These are phyloP conservation scores for Amanita phalloides DNA, from an alignment of 768 basidiomycete species.

Conservation along the genomic window DNA sequence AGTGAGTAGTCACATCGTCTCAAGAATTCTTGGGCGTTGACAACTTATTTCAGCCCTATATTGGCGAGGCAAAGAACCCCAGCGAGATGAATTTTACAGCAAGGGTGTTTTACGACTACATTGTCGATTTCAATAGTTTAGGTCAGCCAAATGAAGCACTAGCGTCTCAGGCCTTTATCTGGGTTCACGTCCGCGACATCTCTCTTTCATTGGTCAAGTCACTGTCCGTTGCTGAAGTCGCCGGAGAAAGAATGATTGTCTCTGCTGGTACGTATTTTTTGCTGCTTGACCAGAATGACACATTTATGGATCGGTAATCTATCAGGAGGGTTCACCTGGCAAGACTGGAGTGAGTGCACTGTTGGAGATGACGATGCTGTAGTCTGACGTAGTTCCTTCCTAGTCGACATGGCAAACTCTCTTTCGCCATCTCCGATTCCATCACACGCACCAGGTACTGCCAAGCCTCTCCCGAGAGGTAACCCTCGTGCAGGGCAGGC, in stretches of 20 bases:
- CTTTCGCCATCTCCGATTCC: conserved; percentile 1
- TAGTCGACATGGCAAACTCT: conserved; percentile 2
- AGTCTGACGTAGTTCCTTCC: background rate
- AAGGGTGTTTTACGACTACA: background rate
- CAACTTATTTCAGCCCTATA: background rate
- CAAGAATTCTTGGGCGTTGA: background rate
- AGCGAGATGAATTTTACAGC: background rate
- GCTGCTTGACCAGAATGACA: too few species aligned
- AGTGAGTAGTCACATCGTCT: background rate
- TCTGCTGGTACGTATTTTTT: background rate
- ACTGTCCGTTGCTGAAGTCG: background rate
- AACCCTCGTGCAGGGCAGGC: background rate
- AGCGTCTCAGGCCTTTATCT: background rate
- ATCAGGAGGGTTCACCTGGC: background rate
- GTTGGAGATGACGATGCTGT: too few species aligned
- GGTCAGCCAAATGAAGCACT: background rate
- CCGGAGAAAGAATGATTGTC: conserved; percentile 3
- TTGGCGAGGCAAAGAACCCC: background rate
- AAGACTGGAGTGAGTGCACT: conserved; percentile 2
- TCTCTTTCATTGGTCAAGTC: background rate
- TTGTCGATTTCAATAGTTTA: background rate
- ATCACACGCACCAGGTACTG: too few species aligned
- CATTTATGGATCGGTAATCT: too few species aligned
- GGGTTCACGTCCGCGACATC: conserved; percentile 4
- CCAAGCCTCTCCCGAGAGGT: background rate